phyloP scores from a whole-genome alignment of 1,284 basidiomycete species.

The Grifola frondosa region DNA sequence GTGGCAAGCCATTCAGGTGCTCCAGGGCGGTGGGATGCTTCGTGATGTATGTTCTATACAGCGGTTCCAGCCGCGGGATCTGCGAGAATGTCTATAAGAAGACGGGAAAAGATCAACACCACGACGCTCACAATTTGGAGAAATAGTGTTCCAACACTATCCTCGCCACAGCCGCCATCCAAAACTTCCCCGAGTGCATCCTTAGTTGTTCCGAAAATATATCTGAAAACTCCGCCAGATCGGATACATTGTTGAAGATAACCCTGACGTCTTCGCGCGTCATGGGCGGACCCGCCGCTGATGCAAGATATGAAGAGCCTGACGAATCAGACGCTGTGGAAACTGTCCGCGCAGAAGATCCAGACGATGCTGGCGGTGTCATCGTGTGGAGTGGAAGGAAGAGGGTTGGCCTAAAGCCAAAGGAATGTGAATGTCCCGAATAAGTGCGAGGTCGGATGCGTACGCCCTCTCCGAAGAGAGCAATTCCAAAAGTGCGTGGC shows the following conservation, averaged over 20 bases:
- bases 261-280: slow-evolving; percentile 67
- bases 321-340: slow-evolving; percentile 58
- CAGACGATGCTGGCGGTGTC: slow-evolving; percentile 36
- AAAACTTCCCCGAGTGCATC: slow-evolving; percentile 53
- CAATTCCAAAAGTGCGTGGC: slow-evolving; percentile 83
- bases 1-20: slow-evolving; percentile 60
- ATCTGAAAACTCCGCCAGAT: slow-evolving; percentile 73
- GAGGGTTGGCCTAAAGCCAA: slow-evolving; percentile 51
- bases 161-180: slow-evolving; percentile 58
- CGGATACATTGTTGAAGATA: slow-evolving; percentile 80
- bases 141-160: slow-evolving; percentile 80
- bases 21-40: slow-evolving; percentile 77
- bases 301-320: slow-evolving; percentile 35
- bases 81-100: slow-evolving; percentile 30
- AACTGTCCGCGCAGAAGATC: slow-evolving; percentile 47
- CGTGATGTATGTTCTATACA: slow-evolving; percentile 87
- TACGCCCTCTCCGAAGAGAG: slow-evolving; percentile 85
- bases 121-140: slow-evolving; percentile 57
- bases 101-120: neutral
- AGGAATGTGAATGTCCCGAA: slow-evolving; percentile 83
- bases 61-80: slow-evolving; percentile 75
- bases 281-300: slow-evolving; percentile 55
- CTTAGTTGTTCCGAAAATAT: slow-evolving; percentile 62
- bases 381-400: slow-evolving; percentile 27
- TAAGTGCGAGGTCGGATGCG: slow-evolving; percentile 83